Evolutionary conservation across 371 early-diverging fungal genomes (phyloP), one percentile per base, ranked within the genome.

Genomic region (Batkoa obscura): DNA sequence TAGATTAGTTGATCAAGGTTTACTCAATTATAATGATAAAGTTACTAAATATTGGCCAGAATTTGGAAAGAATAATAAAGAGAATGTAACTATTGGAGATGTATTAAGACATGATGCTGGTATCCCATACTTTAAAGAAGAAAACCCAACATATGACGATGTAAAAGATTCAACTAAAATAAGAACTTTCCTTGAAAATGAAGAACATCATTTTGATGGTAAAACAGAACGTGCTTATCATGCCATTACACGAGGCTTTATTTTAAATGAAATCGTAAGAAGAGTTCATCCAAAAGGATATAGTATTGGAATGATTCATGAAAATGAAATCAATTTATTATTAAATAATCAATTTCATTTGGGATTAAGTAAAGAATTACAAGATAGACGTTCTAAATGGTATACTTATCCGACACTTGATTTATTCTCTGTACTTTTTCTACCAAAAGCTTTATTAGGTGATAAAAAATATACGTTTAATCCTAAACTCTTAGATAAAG

Each of bases 1-100:
- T 4, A 68, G 72, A 30, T 59, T 83, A 31, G 78, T 84, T 3
- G 76, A 78, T 5, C 62, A 74, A 58, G 78, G 76, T 5, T 47
- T 67, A 3, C 50, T 86, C 8, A 59, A 69, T 10, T 80, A 79
- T 60, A 65, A 12, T 79, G 80, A 58, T 56, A 63, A 59, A 36
- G 69, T 86, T 33, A 51, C 73, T 4, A 68, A 65, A 5, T 79
- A 80, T 59, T 84, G 86, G 86, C 83, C 84, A 1, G 82, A 84
- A 56, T 84, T 86, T 64, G 83, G 72, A 1, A 72, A 75, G 56
- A 77, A 78, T 23, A 75, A 75, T 58, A 86, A 86, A 66, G 75
- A 78, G 47, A 65, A 83, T 57, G 83, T 86, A 3, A 80, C 79
- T 0, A 38, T 86, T 37, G 62, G 56, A 3, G 72, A 77, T 50